These are phyloP conservation scores for Schwanniomyces etchellsii DNA, from an alignment of 1,139 yeast species.

Conservation along the genomic window DNA sequence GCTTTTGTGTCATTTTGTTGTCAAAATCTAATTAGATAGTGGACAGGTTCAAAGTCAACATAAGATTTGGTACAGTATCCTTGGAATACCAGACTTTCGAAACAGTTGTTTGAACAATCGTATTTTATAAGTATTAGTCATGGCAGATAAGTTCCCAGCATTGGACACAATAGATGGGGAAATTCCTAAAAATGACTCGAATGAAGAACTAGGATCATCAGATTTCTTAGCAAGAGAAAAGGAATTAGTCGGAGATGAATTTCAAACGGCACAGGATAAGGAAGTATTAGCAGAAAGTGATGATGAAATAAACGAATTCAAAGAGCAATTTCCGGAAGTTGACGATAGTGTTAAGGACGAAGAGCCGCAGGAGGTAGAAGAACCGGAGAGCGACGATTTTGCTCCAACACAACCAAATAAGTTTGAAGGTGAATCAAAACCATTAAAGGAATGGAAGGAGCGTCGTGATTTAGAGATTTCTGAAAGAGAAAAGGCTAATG, in stretches of 20 bases:
- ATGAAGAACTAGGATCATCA: conserved; percentile 22
- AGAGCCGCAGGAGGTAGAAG: conserved; percentile 7
- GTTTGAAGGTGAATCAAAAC: conserved; percentile 40
- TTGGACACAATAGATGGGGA: conserved; percentile 49
- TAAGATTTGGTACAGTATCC: no score
- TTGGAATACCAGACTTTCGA: no score
- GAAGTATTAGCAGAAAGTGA: conserved; percentile 49
- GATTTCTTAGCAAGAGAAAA: conserved; percentile 84
- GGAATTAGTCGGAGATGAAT: conserved; percentile 78
- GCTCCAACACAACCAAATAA: conserved; percentile 17
- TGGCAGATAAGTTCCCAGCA: conserved; percentile 89
- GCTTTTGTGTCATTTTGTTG: no score
- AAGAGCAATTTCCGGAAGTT: conserved; percentile 67
- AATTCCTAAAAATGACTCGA: conserved; percentile 25
- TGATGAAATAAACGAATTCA: conserved; percentile 61
- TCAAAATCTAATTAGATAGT: no score
- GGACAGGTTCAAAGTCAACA: no score
- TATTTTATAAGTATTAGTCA: no score
- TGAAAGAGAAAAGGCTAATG: conserved; percentile 73
- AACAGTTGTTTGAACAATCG: no score
- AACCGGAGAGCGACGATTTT: conserved; percentile 19
- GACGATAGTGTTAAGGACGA: conserved; percentile 17
- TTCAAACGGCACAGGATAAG: conserved; percentile 62
- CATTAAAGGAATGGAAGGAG: conserved; percentile 74
- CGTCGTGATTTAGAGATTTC: conserved; percentile 77